Conservation (phyloP, 2,329 filamentous ascomycete genomes). For the Fragosphaeria purpurea region DNA sequence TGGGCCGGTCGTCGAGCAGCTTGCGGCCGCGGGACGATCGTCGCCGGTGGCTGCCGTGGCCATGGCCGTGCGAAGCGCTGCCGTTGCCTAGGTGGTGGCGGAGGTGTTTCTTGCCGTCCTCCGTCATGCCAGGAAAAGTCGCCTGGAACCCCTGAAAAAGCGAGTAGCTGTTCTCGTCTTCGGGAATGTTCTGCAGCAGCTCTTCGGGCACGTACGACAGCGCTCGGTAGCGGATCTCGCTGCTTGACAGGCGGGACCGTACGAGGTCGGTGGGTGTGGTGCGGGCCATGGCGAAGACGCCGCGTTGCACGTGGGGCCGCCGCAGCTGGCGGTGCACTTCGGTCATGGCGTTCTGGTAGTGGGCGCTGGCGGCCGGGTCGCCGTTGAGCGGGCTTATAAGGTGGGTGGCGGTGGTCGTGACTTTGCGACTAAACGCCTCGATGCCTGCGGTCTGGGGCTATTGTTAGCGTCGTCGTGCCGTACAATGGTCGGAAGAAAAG, state of each 20-base stretch:
- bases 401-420: slow-evolving; percentile 85
- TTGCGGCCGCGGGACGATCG: slow-evolving; percentile 67
- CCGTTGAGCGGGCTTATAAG: slow-evolving; percentile 59
- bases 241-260: slow-evolving; percentile 77
- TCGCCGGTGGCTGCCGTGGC: slow-evolving; percentile 46
- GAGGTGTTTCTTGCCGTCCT: slow-evolving; percentile 57
- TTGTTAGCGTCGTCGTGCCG: slow-evolving; percentile 1
- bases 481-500: background rate
- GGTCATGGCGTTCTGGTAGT: slow-evolving; percentile 80
- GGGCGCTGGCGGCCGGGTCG: slow-evolving; percentile 45
- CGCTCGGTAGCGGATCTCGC: slow-evolving; percentile 90
- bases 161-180: slow-evolving; percentile 76
- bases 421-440: slow-evolving; percentile 88
- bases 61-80: background rate
- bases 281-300: slow-evolving; percentile 82
- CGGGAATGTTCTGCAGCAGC: slow-evolving; percentile 78
- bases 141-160: slow-evolving; percentile 96
- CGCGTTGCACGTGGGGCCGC: slow-evolving; percentile 73
- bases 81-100: slow-evolving; percentile 23
- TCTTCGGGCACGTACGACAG: slow-evolving; percentile 84
- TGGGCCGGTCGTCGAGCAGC: slow-evolving; percentile 54
- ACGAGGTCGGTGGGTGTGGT: slow-evolving; percentile 91
- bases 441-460: slow-evolving; percentile 64
- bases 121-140: slow-evolving; percentile 61
- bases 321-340: slow-evolving; percentile 85